Conservation (phyloP, 2,329 filamentous ascomycete species). For the Venturiaceae sp. region DNA sequence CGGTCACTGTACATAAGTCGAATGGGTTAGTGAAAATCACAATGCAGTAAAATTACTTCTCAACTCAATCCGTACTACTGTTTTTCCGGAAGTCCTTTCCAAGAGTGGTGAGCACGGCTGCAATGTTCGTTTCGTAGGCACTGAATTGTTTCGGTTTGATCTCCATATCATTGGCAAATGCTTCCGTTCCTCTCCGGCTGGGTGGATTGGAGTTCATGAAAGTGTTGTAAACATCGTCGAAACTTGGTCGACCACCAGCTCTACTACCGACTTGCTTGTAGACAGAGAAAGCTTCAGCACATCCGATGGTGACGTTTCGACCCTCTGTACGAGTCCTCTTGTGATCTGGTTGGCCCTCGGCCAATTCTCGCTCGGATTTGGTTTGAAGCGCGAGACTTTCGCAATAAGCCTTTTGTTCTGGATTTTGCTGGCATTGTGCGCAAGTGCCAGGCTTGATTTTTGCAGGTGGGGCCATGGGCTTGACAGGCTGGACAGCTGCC, state of each 20-base stretch:
- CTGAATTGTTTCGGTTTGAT: slow-evolving; percentile 4
- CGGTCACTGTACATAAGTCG: neutral
- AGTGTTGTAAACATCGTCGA: slow-evolving; percentile 1
- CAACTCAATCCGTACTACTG: neutral
- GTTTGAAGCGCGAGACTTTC: neutral
- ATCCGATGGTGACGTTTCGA: neutral
- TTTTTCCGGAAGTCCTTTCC: neutral
- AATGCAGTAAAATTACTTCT: neutral
- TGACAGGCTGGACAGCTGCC: neutral
- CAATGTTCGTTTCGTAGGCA: slow-evolving; percentile 7
- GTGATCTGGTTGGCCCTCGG: neutral
- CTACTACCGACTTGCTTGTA: slow-evolving; percentile 2
- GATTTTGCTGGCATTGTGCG: slow-evolving; percentile 7
- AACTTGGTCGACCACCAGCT: neutral
- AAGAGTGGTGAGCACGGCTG: slow-evolving; percentile 3
- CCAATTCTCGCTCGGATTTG: neutral
- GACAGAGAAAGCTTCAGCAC: neutral
- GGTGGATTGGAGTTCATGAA: neutral
- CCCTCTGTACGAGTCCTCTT: slow-evolving; percentile 1
- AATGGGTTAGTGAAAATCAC: neutral
- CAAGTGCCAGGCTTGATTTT: slow-evolving; percentile 9
- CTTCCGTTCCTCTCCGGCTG: slow-evolving; percentile 1
- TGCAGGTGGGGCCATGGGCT: neutral
- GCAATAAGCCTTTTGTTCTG: slow-evolving; percentile 8
- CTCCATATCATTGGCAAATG: neutral